A percentile compares a stretch with the other conserved stretches of the same genome.
Conservation (phyloP, 2,329 filamentous ascomycete species). For the Aspergillus tubingensis region DNA sequence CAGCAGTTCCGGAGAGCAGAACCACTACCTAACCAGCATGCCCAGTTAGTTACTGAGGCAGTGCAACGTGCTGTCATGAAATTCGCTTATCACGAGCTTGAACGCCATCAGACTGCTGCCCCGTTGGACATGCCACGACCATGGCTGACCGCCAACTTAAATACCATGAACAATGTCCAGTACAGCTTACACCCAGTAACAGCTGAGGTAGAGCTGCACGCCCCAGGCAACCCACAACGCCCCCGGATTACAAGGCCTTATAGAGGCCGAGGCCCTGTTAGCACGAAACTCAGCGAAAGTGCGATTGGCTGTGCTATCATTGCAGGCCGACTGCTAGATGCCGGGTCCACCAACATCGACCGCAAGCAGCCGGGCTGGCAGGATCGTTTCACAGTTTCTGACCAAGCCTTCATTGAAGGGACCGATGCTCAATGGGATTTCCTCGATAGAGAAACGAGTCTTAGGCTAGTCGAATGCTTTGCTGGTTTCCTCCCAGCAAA, state of each 20-base stretch:
- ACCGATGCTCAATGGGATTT: conserved; percentile 35
- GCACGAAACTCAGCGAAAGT: conserved; percentile 21
- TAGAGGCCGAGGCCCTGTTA: conserved; percentile 36
- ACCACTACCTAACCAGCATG: too few relatives aligned
- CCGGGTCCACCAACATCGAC: conserved; percentile 38
- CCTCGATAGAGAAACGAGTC: too few relatives aligned
- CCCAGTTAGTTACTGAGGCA: conserved; percentile 16
- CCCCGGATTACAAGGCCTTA: conserved; percentile 11
- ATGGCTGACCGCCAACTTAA: conserved; percentile 15
- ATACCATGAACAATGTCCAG: conserved; percentile 21
- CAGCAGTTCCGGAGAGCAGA: too few relatives aligned
- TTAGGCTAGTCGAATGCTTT: too few relatives aligned
- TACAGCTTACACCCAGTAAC: conserved; percentile 20
- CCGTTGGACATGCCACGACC: conserved; percentile 10
- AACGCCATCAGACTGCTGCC: conserved; percentile 29
- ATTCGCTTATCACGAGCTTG: conserved; percentile 32
- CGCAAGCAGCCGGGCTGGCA: conserved; percentile 20
- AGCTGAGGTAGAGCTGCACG: conserved; percentile 20
- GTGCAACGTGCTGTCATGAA: conserved; percentile 31
- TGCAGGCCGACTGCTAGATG: conserved; percentile 38
- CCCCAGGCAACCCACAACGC: background rate
- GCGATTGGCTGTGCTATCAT: conserved; percentile 37
- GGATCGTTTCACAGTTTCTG: conserved; percentile 16
- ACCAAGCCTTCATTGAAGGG: conserved; percentile 31
- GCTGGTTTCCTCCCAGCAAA: too few relatives aligned